These are phyloP conservation scores for Quercus phellos DNA, from an alignment of 331 rosid species.

Conservation along the genomic window DNA sequence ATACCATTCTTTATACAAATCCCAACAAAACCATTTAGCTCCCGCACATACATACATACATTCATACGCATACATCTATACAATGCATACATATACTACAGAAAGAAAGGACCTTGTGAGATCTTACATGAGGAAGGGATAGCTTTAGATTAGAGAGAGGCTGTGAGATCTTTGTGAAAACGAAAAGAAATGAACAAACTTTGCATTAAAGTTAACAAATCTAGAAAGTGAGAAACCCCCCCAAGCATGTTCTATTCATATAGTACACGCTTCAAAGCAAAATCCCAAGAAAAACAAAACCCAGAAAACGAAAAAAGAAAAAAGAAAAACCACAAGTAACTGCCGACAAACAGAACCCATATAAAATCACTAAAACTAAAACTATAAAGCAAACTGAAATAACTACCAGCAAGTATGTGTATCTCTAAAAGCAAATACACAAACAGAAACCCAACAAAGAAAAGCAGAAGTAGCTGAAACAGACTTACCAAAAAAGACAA, in stretches of 20 bases:
- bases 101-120: background rate
- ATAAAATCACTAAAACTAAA: background rate
- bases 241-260: background rate
- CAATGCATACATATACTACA: background rate
- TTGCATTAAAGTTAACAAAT: background rate
- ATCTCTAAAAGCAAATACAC: background rate
- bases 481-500: slow-evolving; percentile 10
- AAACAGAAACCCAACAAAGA: background rate
- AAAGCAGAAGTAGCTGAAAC: background rate
- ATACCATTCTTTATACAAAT: background rate
- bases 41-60: background rate
- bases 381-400: background rate
- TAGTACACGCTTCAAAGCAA: background rate
- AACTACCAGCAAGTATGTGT: background rate
- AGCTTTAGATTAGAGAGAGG: slow-evolving; percentile 4
- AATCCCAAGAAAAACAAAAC: background rate
- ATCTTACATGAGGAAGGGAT: background rate
- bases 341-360: slow-evolving; percentile 18
- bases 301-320: background rate
- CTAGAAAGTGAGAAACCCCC: background rate
- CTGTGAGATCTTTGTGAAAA: background rate
- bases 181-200: background rate
- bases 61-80: background rate
- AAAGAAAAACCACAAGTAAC: background rate
- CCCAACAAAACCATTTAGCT: background rate